phyloP scores from a whole-genome alignment of 495 filamentous ascomycete genomes.

The Hypoxylon lienhwacheense region DNA sequence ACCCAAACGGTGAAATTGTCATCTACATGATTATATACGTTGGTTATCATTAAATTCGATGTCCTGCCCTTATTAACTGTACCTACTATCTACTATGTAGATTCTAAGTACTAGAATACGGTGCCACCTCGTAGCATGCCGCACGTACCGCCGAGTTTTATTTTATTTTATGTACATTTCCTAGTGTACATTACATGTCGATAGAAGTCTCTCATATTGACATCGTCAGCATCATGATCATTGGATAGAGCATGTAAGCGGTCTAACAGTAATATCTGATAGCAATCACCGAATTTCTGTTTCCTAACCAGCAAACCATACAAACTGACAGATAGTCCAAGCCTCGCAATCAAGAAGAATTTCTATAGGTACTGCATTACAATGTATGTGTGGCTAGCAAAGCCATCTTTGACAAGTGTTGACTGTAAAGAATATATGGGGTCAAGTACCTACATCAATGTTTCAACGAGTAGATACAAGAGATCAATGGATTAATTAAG shows the following conservation, averaged over 20 bases:
- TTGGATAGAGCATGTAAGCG: not conserved
- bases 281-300: constrained; percentile 1
- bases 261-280: constrained; percentile 1
- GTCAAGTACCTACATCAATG: no score
- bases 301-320: not conserved
- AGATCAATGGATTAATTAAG: no score
- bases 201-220: constrained; percentile 1
- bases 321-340: not conserved
- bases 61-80: constrained; percentile 13
- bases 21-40: constrained; percentile 22
- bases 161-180: no score
- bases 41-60: constrained; percentile 16
- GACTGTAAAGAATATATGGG: no score
- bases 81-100: no score
- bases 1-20: constrained; percentile 20
- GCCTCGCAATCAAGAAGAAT: not conserved
- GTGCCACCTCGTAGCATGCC: constrained; percentile 1
- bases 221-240: constrained; percentile 3
- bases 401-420: no score
- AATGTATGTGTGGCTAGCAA: constrained; percentile 30
- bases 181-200: no score
- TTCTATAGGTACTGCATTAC: constrained; percentile 23
- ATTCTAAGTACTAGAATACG: constrained; percentile 12
- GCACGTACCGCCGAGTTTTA: constrained; percentile 22
- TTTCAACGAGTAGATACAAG: no score